Base-by-base conservation (phyloP, 2,329 filamentous ascomycete species). In the Chaetomiaceae sp. region DNA sequence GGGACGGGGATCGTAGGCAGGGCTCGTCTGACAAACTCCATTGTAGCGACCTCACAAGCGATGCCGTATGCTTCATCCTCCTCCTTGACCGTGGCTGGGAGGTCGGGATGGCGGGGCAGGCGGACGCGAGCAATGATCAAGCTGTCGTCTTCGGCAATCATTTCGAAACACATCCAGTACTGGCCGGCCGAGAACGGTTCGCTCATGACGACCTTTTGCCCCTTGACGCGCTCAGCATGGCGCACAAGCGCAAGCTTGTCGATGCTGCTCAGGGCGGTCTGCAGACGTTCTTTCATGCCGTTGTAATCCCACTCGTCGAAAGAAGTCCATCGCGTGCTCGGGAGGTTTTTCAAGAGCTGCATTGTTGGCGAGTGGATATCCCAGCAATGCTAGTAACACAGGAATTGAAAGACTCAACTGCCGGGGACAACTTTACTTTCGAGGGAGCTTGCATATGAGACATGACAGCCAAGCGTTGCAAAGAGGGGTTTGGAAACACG, bases 111-210 rank as follows among this genome's bases (percentile, higher is more conserved):
- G 3, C 54, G 55, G 12, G 60, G 58, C 33, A 63, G 39, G 1
- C 58, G 54, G 41, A 62, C 57, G 2, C 61, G 49, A 2, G 62
- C 62, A 40, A 63, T 61, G 13, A 64, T 35, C 2, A 63, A 45
- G n/a, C 46, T 48, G 5, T 43, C 44, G 31, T 56, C 54, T 9
- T 7, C 8, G 3, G 57, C 57, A 20, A 63, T 30, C 30, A 63
- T 40, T 40, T 65, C 61, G 34, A 64, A 64, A 38, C 55, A 62
- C 31, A 55, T 53, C 60, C 58, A 61, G 38, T 62, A 62, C 37
- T 66, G 58, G 3, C 62, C 63, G 8, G 62, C 63, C 0, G 64
- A 65, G 48, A 66, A 65, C 8, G 60, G 58, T 43, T 60, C 42
- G 50, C 63, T 65, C 51, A 65, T 47, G 21, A 6, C 23, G n/a